Base-by-base conservation (phyloP, 169 alveolate species). In the Cryptosporidium sp. region DNA sequence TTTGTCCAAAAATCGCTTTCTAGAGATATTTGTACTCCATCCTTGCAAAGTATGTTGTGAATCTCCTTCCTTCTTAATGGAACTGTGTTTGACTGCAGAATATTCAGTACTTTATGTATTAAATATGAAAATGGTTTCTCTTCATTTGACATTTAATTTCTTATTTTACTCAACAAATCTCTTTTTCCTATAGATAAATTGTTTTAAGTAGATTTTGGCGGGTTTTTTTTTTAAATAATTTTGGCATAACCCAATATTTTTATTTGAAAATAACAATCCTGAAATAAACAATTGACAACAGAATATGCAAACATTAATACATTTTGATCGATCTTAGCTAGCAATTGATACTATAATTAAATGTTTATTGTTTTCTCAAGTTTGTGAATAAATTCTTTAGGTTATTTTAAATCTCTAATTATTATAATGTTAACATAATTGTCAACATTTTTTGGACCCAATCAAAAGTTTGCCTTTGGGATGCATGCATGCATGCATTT, bases 1-100 rank as follows among this genome's bases (percentile, higher is more conserved):
- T 80, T 80, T 39, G 80, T 29, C 89, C 89, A 80, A 65, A 80
- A 80, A 23, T 80, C 89, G 45, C 75, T 60, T 2, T 80, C 75
- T 29, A 45, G 18, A 8, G 89, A 65, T 23, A 80, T 62, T 62
- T 62, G 75, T 33, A 80, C 75, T 26, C 89, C 89, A 60, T 80
- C 89, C 39, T 44, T 80, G 23, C 26, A 8, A 21, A 80, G 48
- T 42, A 62, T 0, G 3, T 26, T 65, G 7, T 80, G 89, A 4
- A 80, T 18, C 12, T 80, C 89, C 33, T 62, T 26, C 39, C 45
- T 35, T 29, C 23, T 80, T 18, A 80, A 31, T 10, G 89, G 89
- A n/a, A 21, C 26, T 21, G 72, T 18, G 37, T 31, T 62, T 6
- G 65, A 26, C 56, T 60, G 72, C 29, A 80, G 14, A 44, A 80